These are phyloP conservation scores for Teunomyces tritomae DNA, from an alignment of 805 yeast genomes.

Conservation along the genomic window DNA sequence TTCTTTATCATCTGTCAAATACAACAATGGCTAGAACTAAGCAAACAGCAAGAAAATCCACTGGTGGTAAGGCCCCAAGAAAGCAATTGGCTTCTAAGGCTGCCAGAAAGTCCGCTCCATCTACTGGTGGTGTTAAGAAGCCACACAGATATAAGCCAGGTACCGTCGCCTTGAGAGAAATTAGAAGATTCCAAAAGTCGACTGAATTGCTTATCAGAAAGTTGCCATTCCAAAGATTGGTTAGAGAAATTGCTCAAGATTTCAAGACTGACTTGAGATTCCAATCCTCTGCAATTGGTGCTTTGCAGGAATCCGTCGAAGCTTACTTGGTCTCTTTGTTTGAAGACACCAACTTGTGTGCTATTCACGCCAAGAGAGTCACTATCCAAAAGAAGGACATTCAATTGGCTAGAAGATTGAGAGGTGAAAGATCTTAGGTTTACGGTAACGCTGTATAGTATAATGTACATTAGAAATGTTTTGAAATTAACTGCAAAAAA, in stretches of 20 bases:
- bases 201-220: constrained; percentile 94
- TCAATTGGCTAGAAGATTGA: constrained; percentile 49
- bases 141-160: constrained; percentile 98
- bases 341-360: constrained; percentile 49
- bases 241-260: constrained; percentile 93
- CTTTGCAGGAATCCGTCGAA: constrained; percentile 48
- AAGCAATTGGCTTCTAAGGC: constrained; percentile 90
- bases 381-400: constrained; percentile 49
- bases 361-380: constrained; percentile 49
- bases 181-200: constrained; percentile 95
- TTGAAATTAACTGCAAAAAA: not conserved
- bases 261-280: constrained; percentile 91
- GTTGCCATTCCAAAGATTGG: constrained; percentile 96
- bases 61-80: constrained; percentile 97
- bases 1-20: constrained; percentile 3
- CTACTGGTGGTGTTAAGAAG: constrained; percentile 89
- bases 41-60: constrained; percentile 92
- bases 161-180: constrained; percentile 94
- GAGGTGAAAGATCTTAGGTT: constrained; percentile 46
- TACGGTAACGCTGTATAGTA: constrained; percentile 1
- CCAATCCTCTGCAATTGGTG: constrained; percentile 79
- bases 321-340: constrained; percentile 47
- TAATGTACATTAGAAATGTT: constrained; percentile 13
- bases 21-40: constrained; percentile 82
- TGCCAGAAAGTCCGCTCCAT: constrained; percentile 91